These are phyloP conservation scores for Zygosaccharomyces kombuchaensis DNA, from an alignment of 805 yeast species.

Conservation along the genomic window DNA sequence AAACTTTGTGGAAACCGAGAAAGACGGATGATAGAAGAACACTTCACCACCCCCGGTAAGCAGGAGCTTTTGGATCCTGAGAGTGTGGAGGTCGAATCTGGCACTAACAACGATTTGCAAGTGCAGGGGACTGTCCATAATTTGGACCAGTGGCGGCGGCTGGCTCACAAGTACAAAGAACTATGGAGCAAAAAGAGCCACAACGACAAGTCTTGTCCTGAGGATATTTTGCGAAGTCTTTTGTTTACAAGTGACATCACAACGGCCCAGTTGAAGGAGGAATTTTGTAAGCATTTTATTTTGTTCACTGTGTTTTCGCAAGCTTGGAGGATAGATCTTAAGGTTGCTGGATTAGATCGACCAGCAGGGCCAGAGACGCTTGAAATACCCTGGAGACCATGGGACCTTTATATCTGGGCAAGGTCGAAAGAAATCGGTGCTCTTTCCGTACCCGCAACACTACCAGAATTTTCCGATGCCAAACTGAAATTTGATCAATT, in stretches of 20 bases:
- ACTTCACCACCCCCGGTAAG: background rate
- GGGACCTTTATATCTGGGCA: slow-evolving; percentile 24
- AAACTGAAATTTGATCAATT: slow-evolving; percentile 22
- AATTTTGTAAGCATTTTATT: slow-evolving; percentile 22
- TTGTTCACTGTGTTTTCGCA: slow-evolving; percentile 20
- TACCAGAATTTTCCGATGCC: slow-evolving; percentile 11
- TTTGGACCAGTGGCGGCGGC: slow-evolving; percentile 9
- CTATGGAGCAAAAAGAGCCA: slow-evolving; percentile 16
- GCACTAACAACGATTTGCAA: background rate
- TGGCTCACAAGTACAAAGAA: slow-evolving; percentile 3
- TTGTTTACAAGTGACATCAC: slow-evolving; percentile 16
- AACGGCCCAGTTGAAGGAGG: slow-evolving; percentile 17
- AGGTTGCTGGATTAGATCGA: background rate
- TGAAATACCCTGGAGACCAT: slow-evolving; percentile 13
- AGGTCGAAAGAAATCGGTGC: slow-evolving; percentile 11
- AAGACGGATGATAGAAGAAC: background rate
- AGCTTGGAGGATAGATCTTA: slow-evolving; percentile 8
- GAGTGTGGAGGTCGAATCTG: background rate
- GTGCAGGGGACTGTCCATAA: background rate
- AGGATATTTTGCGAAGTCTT: slow-evolving; percentile 24
- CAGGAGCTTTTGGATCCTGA: background rate
- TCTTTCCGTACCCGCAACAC: slow-evolving; percentile 6
- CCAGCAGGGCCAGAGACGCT: background rate
- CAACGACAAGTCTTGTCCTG: slow-evolving; percentile 19
- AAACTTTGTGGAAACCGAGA: slow-evolving; percentile 3